A percentile compares a stretch with the other conserved stretches of the same genome.
Evolutionary conservation across 2,329 filamentous ascomycete species (phyloP).

Genomic region (Neofusicoccum cordaticola): DNA sequence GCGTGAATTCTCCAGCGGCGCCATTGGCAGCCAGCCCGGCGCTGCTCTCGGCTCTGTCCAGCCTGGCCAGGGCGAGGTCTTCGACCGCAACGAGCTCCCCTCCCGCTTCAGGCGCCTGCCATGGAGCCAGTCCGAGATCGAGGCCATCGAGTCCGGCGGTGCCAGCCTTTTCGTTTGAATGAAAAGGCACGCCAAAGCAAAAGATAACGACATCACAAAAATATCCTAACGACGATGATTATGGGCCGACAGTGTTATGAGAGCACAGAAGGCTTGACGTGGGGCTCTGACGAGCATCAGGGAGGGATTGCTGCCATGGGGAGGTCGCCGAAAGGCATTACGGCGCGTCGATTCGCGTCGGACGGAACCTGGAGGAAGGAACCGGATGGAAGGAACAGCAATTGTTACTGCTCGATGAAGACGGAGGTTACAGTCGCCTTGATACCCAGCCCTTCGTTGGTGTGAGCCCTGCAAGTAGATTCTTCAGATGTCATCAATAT

Average conservation of each 20-base stretch:
- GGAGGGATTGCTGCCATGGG: background rate
- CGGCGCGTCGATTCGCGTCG: conserved; percentile 7
- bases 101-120: conserved; percentile 73
- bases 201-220: background rate
- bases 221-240: background rate
- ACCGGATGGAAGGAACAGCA: background rate
- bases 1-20: conserved; percentile 32
- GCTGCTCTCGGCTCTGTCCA: conserved; percentile 69
- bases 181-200: background rate
- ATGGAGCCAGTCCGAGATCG: conserved; percentile 81
- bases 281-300: background rate
- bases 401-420: background rate
- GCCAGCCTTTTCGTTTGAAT: conserved; percentile 61
- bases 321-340: background rate
- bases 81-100: conserved; percentile 87
- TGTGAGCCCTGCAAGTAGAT: background rate
- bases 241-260: background rate
- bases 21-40: conserved; percentile 62
- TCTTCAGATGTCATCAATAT: background rate
- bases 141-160: conserved; percentile 90
- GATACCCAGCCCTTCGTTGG: conserved; percentile 8
- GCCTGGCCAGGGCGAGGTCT: conserved; percentile 71
- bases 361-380: background rate
- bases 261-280: background rate
- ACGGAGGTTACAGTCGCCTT: background rate